phyloP scores from a whole-genome alignment of 2,329 filamentous ascomycete species.

The Monosporascus sp. region DNA sequence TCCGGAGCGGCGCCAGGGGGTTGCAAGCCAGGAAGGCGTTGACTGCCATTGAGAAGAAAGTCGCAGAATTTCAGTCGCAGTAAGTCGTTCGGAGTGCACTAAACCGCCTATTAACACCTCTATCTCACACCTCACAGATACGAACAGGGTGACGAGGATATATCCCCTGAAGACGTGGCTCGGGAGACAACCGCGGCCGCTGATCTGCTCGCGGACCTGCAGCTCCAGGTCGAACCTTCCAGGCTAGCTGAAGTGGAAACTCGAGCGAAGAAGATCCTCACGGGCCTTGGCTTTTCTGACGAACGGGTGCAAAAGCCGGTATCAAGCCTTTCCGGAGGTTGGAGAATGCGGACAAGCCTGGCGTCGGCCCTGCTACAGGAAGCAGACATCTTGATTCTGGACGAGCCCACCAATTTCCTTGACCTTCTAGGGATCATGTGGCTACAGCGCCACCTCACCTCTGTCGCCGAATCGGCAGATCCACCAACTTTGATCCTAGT shows the following conservation, averaged over 20 bases:
- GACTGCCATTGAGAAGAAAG: constrained; percentile 60
- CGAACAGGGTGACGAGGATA: constrained; percentile 49
- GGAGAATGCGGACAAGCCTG: constrained; percentile 65
- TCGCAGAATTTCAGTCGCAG: constrained; percentile 51
- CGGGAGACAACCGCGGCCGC: constrained; percentile 64
- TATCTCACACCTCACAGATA: constrained; percentile 26
- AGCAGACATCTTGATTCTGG: constrained; percentile 72
- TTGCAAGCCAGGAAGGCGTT: constrained; percentile 71
- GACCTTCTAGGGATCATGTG: constrained; percentile 80
- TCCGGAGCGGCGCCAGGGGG: constrained; percentile 71
- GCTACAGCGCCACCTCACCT: constrained; percentile 68
- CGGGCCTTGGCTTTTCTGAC: constrained; percentile 67
- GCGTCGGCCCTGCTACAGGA: constrained; percentile 64
- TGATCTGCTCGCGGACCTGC: constrained; percentile 64
- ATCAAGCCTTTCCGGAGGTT: constrained; percentile 68
- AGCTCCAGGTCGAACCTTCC: constrained; percentile 62
- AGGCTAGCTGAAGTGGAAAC: constrained; percentile 59
- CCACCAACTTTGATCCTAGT: constrained; percentile 70
- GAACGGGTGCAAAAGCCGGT: constrained; percentile 54
- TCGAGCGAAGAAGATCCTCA: constrained; percentile 60
- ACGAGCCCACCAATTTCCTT: constrained; percentile 84
- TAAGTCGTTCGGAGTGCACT: constrained; percentile 26
- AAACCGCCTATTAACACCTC: neutral
- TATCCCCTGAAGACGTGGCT: constrained; percentile 52
- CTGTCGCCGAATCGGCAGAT: constrained; percentile 44